Conservation (phyloP, 495 filamentous ascomycete genomes). For the Cercophora scortea region DNA sequence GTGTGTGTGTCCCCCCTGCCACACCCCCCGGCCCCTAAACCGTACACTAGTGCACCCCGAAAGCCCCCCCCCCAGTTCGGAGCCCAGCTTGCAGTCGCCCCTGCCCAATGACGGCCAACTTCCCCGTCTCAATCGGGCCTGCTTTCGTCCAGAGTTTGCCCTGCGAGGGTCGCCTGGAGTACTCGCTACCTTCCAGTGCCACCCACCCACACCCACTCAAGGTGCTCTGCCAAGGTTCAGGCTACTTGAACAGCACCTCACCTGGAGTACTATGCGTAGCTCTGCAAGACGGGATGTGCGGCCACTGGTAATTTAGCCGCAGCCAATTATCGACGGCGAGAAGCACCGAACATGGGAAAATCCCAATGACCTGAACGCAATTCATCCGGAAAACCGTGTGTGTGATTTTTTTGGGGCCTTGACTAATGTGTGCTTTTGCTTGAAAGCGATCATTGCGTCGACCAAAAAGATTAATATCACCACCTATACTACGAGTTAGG, state of each 20-base stretch:
- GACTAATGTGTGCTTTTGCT: neutral
- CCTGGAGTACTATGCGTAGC: constrained; percentile 12
- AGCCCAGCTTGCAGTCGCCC: no score
- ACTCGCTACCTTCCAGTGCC: neutral
- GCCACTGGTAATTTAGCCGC: constrained; percentile 29
- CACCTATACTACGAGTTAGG: no score
- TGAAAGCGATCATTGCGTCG: no score
- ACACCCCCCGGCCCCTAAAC: no score
- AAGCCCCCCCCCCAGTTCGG: constrained; percentile 5
- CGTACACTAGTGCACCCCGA: neutral
- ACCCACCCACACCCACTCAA: neutral
- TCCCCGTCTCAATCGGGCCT: constrained; percentile 26
- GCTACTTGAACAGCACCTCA: constrained; percentile 2
- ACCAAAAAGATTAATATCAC: no score
- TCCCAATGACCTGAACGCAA: neutral
- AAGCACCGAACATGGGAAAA: constrained; percentile 21
- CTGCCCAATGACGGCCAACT: neutral
- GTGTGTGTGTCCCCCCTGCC: neutral
- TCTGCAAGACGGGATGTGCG: constrained; percentile 12
- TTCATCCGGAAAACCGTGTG: neutral
- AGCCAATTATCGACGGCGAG: constrained; percentile 20
- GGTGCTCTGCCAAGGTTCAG: constrained; percentile 6
- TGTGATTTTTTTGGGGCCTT: neutral
- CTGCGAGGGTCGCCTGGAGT: constrained; percentile 6
- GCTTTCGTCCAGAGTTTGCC: constrained; percentile 16